Base-by-base conservation (phyloP, 176 grass and related monocot genomes). In the Hyparrhenia diplandra region DNA sequence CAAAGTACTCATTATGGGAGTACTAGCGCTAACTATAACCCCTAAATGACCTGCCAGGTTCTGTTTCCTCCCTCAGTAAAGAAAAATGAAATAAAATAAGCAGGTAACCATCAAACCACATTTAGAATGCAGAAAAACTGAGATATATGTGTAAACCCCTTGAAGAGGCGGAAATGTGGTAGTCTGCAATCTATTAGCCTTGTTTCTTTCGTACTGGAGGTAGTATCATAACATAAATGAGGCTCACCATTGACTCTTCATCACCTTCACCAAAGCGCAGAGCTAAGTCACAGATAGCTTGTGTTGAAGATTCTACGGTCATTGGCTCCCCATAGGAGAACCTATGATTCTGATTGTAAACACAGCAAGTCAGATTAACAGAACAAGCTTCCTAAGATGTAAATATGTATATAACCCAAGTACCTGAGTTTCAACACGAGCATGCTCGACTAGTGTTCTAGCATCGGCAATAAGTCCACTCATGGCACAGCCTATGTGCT, bases 191-290 rank as follows among this genome's bases (percentile, higher is more conserved):
- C 2, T 35, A 43, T 37, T 85, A 69, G 55, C 58, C 58, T 35
- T 60, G 35, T 61, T 87, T 59, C 67, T 45, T 34, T 51, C 12
- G 8, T 80, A 47, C 62, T 69, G 20, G 13, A 39, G 18, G 29
- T 84, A 10, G 79, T 80, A 79, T 27, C 59, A 67, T 25, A 72
- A 67, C 13, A 76, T 40, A 66, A 85, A 65, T 13, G 18, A 80
- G 8, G 41, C 90, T 89, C 46, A 98, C 92, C 90, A 93, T 98
- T 43, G 86, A 88, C 37, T 99, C 93, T 86, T 96, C 97, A 47
- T 99, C 97, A 87, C 97, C 97, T 95, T 99, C 93, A 0, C 97
- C 97, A 75, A 99, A 99, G 28, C 93, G 90, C 63, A 99, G 80
- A 85, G 97, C 93, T 28, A 99, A 88, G 77, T 99, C 96, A 74